Evolutionary conservation across 768 basidiomycete species (phyloP).

Genomic region (Pisolithus sp.): DNA sequence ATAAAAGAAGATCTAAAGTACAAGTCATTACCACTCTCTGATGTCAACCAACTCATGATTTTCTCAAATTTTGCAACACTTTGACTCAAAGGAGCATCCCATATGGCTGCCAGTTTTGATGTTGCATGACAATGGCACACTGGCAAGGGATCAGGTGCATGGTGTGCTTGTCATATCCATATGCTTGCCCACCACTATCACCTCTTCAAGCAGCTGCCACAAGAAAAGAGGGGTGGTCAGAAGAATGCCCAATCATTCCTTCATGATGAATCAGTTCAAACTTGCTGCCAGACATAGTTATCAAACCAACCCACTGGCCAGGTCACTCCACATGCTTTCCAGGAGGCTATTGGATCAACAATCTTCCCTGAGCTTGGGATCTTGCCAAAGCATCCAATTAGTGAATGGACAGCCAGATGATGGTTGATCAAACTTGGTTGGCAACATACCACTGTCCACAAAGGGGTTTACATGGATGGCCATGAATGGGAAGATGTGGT

Average conservation of each 20-base stretch:
- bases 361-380: not conserved
- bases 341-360: not conserved
- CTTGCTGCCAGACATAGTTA: not conserved
- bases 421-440: conserved; percentile 9
- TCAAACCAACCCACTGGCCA: not conserved
- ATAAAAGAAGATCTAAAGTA: too few species aligned
- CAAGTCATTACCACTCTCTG: too few species aligned
- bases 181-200: not conserved
- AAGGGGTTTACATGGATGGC: conserved; percentile 14
- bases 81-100: too few species aligned
- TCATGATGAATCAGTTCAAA: not conserved
- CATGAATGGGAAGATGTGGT: conserved; percentile 7
- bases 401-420: not conserved
- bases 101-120: too few species aligned
- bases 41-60: too few species aligned
- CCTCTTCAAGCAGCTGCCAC: not conserved
- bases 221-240: not conserved
- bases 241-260: not conserved
- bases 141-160: not conserved
- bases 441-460: not conserved
- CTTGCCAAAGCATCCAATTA: not conserved
- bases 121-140: too few species aligned
- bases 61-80: too few species aligned
- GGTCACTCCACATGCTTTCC: not conserved
- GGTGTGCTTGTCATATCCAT: not conserved